phyloP scores from a whole-genome alignment of 495 filamentous ascomycete species.

The Aspergillus wentii region DNA sequence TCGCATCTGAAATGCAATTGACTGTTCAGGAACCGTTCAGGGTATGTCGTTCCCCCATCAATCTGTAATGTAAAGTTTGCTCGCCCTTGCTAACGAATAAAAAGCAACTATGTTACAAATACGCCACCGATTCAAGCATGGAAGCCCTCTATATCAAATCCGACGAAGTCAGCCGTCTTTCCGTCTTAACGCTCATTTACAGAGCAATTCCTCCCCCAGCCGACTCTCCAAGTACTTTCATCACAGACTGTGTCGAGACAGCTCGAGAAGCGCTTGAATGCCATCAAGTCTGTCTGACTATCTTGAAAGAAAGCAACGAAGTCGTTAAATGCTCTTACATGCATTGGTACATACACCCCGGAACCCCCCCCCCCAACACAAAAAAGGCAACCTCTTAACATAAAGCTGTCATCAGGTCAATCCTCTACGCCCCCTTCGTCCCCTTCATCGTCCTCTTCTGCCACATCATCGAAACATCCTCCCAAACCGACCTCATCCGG shows the following conservation, averaged over 20 bases:
- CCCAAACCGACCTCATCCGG: conserved; percentile 40
- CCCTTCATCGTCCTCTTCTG: conserved; percentile 70
- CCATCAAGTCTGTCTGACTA: conserved; percentile 48
- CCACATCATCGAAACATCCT: conserved; percentile 51
- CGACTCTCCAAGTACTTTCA: conserved; percentile 44
- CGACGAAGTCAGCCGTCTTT: conserved; percentile 52
- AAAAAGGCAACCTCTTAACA: conserved; percentile 15
- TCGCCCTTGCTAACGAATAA: conserved; percentile 12
- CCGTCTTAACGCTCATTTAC: conserved; percentile 55
- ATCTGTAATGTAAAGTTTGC: background rate
- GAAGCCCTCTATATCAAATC: conserved; percentile 46
- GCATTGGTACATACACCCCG: conserved; percentile 56
- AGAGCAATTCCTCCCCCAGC: conserved; percentile 51
- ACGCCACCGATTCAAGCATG: too few species aligned
- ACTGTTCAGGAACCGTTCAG: conserved; percentile 29
- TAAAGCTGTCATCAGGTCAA: conserved; percentile 46
- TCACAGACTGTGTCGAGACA: conserved; percentile 54
- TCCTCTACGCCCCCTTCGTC: conserved; percentile 62
- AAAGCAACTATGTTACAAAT: too few species aligned
- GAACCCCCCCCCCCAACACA: too few species aligned
- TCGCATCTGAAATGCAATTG: conserved; percentile 30
- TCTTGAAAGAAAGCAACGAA: conserved; percentile 40
- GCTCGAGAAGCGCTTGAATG: conserved; percentile 49
- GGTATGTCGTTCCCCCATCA: conserved; percentile 11
- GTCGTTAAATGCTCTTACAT: conserved; percentile 52